Conservation (phyloP, 1,284 basidiomycete genomes). For the Bjerkandera adusta region DNA sequence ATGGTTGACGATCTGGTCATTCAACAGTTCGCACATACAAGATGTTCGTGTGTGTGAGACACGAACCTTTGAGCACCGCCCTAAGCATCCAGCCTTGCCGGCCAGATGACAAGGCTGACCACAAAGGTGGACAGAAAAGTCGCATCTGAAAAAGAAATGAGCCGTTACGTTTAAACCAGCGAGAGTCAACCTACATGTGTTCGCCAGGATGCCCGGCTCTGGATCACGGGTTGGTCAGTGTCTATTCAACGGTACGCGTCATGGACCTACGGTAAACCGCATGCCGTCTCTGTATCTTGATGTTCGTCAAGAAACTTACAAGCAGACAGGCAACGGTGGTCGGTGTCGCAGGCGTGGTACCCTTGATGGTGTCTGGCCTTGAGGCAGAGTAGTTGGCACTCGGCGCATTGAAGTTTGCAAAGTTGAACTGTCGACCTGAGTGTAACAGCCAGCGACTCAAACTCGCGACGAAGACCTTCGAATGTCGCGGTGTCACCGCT, state of each 20-base stretch:
- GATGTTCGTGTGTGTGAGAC: too few species aligned
- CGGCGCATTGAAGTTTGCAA: constrained; percentile 44
- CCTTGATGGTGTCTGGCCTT: constrained; percentile 42
- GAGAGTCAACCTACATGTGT: constrained; percentile 43
- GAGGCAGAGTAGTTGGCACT: constrained; percentile 49
- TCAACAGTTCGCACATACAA: too few species aligned
- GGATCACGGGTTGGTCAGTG: background rate
- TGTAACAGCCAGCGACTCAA: constrained; percentile 41
- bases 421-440: constrained; percentile 44
- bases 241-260: background rate
- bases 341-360: constrained; percentile 46
- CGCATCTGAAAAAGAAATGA: constrained; percentile 10
- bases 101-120: constrained; percentile 14
- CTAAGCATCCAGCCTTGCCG: constrained; percentile 15
- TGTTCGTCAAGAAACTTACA: constrained; percentile 45
- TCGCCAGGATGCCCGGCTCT: constrained; percentile 57
- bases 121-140: constrained; percentile 17
- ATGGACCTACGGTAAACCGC: constrained; percentile 48
- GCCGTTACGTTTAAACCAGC: too few species aligned
- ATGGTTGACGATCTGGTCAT: constrained; percentile 42
- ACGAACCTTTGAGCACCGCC: constrained; percentile 51
- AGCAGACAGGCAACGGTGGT: constrained; percentile 40
- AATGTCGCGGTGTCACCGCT: constrained; percentile 41
- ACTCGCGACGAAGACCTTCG: constrained; percentile 42
- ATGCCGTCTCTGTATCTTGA: constrained; percentile 28